These are phyloP conservation scores for Camellia lanceoleosa DNA, from an alignment of 148 eudicot genomes.

Conservation along the genomic window DNA sequence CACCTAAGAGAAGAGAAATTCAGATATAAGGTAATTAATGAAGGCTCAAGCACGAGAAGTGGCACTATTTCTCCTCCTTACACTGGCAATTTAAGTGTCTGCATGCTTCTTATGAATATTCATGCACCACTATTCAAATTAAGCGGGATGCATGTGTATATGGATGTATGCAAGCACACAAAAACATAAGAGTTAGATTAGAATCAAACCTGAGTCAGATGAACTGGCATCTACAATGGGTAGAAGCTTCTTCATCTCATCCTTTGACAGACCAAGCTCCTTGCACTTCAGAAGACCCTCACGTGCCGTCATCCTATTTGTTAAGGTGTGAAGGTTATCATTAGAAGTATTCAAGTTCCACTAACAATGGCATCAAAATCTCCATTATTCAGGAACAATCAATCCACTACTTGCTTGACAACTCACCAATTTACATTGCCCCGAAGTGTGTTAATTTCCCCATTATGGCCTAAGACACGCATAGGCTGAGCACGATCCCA, in stretches of 20 bases:
- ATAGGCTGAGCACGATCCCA: constrained; percentile 99
- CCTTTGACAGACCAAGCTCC: constrained; percentile 90
- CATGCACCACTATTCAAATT: neutral
- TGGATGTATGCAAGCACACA: neutral
- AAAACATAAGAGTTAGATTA: neutral
- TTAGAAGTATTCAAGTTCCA: neutral
- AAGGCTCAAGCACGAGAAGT: neutral
- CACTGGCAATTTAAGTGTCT: neutral
- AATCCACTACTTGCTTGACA: neutral
- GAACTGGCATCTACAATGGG: constrained; percentile 98
- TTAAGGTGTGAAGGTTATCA: neutral
- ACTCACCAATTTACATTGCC: constrained; percentile 96
- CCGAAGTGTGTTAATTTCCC: constrained; percentile 96
- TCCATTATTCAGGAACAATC: neutral
- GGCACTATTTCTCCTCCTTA: neutral
- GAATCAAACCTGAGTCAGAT: constrained; percentile 81
- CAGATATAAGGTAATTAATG: neutral
- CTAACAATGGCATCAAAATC: neutral
- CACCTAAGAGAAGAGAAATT: constrained; percentile 41
- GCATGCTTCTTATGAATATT: neutral
- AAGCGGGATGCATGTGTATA: neutral
- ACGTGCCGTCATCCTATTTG: constrained; percentile 91
- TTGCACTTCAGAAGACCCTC: constrained; percentile 97
- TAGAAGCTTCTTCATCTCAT: constrained; percentile 92
- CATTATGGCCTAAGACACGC: constrained; percentile 98